These are phyloP conservation scores for Chrysoporthe deuterocubensis DNA, from an alignment of 2,329 filamentous ascomycete species.

Conservation along the genomic window DNA sequence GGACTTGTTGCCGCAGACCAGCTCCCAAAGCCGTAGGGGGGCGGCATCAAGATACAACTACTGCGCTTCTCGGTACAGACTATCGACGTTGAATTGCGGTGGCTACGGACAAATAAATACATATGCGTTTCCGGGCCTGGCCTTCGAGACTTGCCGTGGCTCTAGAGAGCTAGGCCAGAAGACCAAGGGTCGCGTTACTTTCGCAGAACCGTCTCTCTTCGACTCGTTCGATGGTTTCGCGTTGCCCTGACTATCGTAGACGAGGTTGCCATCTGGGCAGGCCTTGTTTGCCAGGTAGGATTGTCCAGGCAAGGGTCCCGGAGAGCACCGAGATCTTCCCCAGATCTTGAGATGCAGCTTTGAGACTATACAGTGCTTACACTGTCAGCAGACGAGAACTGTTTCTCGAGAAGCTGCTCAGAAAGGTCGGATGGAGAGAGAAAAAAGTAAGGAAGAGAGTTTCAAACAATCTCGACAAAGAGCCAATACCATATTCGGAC, in stretches of 20 bases:
- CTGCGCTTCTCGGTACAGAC: no score
- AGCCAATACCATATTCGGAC: neutral
- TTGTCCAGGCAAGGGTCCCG: neutral
- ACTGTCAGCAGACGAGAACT: neutral
- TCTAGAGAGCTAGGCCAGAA: neutral
- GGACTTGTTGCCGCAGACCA: no score
- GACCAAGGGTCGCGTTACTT: neutral
- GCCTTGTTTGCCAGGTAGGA: neutral
- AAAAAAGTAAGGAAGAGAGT: neutral
- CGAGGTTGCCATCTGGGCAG: neutral
- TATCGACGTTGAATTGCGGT: neutral
- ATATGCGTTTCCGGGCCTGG: neutral
- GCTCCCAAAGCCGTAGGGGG: no score
- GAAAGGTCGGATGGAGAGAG: neutral
- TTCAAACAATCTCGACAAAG: neutral
- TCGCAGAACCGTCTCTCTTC: neutral
- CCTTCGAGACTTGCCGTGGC: neutral
- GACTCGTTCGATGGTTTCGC: neutral
- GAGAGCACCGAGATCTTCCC: neutral
- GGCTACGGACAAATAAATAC: neutral
- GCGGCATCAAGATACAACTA: no score
- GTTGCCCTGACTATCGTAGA: neutral
- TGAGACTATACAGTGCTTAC: neutral
- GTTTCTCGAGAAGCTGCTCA: neutral
- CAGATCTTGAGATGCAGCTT: slow-evolving; percentile 4